A percentile compares a stretch with the other conserved stretches of the same genome.
Evolutionary conservation across 2,329 filamentous ascomycete genomes (phyloP).

Genomic region (Trichophyton equinum): DNA sequence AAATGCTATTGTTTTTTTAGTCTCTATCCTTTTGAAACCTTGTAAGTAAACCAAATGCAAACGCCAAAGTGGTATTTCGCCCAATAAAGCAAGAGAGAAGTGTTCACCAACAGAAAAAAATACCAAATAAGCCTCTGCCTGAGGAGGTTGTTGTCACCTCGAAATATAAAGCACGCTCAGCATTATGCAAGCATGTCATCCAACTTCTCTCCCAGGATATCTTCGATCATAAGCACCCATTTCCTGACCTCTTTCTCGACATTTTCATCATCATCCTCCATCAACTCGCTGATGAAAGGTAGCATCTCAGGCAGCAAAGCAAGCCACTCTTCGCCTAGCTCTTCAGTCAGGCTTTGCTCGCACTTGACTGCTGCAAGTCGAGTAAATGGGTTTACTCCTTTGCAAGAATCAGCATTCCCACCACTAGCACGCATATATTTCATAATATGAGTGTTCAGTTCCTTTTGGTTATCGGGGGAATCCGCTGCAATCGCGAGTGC

Average conservation of each 20-base stretch:
- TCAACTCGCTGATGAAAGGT: slow-evolving; percentile 85
- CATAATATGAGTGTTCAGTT: slow-evolving; percentile 67
- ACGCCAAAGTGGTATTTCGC: background rate
- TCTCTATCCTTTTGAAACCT: background rate
- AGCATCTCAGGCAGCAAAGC: slow-evolving; percentile 86
- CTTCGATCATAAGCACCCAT: slow-evolving; percentile 87
- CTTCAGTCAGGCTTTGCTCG: slow-evolving; percentile 65
- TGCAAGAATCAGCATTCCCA: slow-evolving; percentile 16
- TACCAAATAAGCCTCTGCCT: background rate
- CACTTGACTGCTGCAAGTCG: slow-evolving; percentile 71
- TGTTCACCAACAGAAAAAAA: background rate
- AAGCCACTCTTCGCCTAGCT: slow-evolving; percentile 87
- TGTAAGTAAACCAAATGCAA: background rate
- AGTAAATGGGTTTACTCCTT: slow-evolving; percentile 53
- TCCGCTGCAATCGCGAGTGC: slow-evolving; percentile 70
- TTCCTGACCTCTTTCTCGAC: slow-evolving; percentile 80
- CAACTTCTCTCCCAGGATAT: slow-evolving; percentile 75
- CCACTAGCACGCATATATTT: slow-evolving; percentile 56
- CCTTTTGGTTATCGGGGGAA: slow-evolving; percentile 80
- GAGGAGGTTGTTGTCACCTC: background rate
- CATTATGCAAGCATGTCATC: slow-evolving; percentile 77
- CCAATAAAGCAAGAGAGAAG: background rate
- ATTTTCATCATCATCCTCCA: slow-evolving; percentile 90
- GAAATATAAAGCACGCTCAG: background rate
- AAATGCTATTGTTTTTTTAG: slow-evolving; percentile 3